phyloP scores from a whole-genome alignment of 2,329 filamentous ascomycete genomes.

The Phaeosphaeriaceae sp. region DNA sequence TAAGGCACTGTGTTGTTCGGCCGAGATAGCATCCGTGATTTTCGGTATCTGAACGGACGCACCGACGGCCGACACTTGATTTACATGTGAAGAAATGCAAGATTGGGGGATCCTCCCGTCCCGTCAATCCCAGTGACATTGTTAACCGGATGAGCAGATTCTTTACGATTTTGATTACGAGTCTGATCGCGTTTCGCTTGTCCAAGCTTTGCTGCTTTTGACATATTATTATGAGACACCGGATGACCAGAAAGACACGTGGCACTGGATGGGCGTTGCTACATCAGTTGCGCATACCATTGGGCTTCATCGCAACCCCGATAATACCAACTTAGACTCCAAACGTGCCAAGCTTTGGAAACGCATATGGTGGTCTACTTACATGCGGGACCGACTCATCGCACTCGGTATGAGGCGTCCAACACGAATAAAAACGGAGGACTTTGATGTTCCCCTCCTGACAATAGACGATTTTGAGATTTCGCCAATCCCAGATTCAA shows the following conservation, averaged over 20 bases:
- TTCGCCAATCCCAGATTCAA: conserved; percentile 68
- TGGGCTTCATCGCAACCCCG: conserved; percentile 85
- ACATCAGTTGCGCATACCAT: conserved; percentile 93
- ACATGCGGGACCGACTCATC: conserved; percentile 91
- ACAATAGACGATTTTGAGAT: conserved; percentile 85
- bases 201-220: conserved; percentile 88
- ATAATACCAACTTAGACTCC: conserved; percentile 74
- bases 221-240: conserved; percentile 98
- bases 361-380: conserved; percentile 97
- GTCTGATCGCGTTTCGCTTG: conserved; percentile 82
- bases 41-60: conserved; percentile 2
- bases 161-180: conserved; percentile 97
- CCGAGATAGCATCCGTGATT: conserved; percentile 11
- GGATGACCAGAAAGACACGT: conserved; percentile 96
- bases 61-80: conserved; percentile 8
- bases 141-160: conserved; percentile 58
- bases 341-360: conserved; percentile 86
- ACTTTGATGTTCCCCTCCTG: conserved; percentile 93
- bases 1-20: conserved; percentile 10
- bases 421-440: conserved; percentile 89
- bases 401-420: conserved; percentile 92
- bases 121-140: neutral
- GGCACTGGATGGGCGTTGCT: conserved; percentile 98
- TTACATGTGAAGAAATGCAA: conserved; percentile 19
- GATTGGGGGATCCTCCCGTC: neutral